Evolutionary conservation across 805 yeast genomes (phyloP), one percentile per base, ranked within the genome.

Genomic region (Yamadazyma ubonensis): DNA sequence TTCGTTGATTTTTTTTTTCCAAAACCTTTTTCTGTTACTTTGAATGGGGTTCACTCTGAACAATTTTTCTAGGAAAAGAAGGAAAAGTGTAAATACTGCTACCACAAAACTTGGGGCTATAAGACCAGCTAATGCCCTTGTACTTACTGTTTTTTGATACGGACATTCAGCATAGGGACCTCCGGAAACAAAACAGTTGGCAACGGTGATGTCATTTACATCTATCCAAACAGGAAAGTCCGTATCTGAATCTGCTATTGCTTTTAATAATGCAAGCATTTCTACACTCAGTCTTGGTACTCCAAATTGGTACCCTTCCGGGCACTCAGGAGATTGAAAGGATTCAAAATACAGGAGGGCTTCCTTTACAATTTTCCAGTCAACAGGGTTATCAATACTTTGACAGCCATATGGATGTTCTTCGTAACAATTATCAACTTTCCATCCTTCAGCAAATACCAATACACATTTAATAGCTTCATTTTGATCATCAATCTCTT

Each of bases 151-250:
- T 33, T 66, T 67, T 41, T 75, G 77, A 55, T 89, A 89, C 0
- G 97, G 96, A 56, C 98, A 90, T 22, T 64, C 55, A 0, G 91
- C 82, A 45, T 76, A 70, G 0, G 87, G 78, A 0, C 96, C 96
- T 1, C 96, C 96, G 9, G 76, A 59, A 4, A 89, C 89, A 90
- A 93, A 91, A 54, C 98, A 90, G 39, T 79, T 75, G 2, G 73
- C 62, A 15, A 81, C 79, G 1, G 86, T 75, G 16, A 91, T 71
- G 12, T 90, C 86, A 55, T 91, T 90, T 46, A 88, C 50, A 60
- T 87, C 88, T 3, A 88, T 76, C 97, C 97, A 90, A 0, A 79
- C 65, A 0, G 76, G 75, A 10, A 49, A 59, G 11, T 44, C 49
- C 2, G 52, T 45, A 11, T 61, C 56, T 2, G 50, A 25, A 33